Conservation (phyloP, 345 rosid species). For the Salix dunnii region DNA sequence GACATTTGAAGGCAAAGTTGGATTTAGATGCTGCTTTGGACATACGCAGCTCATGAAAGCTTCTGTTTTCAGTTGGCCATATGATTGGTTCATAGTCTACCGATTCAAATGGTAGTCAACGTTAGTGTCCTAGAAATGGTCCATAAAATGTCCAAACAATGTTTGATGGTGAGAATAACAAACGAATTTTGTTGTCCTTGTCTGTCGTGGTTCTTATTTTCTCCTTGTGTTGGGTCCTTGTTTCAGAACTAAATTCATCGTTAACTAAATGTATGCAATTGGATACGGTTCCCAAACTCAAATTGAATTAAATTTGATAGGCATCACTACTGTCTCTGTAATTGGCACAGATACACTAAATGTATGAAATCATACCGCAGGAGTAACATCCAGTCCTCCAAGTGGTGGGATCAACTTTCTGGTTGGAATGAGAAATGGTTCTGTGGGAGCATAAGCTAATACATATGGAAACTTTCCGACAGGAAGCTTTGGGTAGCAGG, state of each 20-base stretch:
- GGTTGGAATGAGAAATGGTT: constrained; percentile 64
- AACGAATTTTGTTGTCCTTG: background rate
- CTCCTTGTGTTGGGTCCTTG: background rate
- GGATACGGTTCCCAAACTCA: background rate
- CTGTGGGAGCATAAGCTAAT: constrained; percentile 86
- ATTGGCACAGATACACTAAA: background rate
- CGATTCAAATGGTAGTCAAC: background rate
- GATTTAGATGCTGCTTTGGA: background rate
- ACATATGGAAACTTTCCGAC: constrained; percentile 81
- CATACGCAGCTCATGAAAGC: background rate
- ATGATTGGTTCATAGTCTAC: background rate
- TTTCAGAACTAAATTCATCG: background rate
- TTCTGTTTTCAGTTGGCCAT: background rate
- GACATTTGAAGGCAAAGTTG: constrained; percentile 46
- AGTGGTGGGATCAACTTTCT: constrained; percentile 84
- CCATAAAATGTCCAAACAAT: background rate
- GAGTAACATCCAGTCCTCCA: constrained; percentile 90
- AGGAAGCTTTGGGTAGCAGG: constrained; percentile 93
- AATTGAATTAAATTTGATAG: background rate
- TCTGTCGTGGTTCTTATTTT: background rate
- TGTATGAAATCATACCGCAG: constrained; percentile 60
- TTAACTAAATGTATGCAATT: background rate
- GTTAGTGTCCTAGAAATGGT: background rate
- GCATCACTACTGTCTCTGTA: background rate
- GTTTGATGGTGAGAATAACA: background rate